Conservation (phyloP, 164 flowering plant species). For the Echeveria elegans region DNA sequence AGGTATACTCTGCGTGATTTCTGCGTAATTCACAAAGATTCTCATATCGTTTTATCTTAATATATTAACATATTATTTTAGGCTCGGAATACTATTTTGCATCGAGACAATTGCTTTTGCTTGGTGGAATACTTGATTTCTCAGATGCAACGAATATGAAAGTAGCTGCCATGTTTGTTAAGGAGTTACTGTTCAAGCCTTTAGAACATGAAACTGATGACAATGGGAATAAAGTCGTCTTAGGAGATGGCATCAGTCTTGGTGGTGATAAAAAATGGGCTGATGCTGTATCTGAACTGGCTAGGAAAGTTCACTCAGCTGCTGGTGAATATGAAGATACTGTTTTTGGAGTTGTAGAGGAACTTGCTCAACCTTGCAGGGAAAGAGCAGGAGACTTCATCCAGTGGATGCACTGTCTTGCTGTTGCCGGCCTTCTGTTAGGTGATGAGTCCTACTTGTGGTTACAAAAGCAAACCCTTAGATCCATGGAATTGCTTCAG, state of each 20-base stretch:
- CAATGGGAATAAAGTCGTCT: slow-evolving; percentile 52
- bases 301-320: slow-evolving; percentile 71
- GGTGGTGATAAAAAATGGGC: slow-evolving; percentile 97
- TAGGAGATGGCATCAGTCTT: slow-evolving; percentile 91
- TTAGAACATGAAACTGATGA: slow-evolving; percentile 78
- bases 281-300: slow-evolving; percentile 60
- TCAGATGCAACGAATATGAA: slow-evolving; percentile 82
- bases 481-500: slow-evolving; percentile 57
- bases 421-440: slow-evolving; percentile 65
- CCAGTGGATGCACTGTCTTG: slow-evolving; percentile 96
- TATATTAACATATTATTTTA: slow-evolving; percentile 25
- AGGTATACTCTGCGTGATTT: slow-evolving; percentile 17
- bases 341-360: slow-evolving; percentile 45
- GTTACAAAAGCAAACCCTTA: slow-evolving; percentile 45
- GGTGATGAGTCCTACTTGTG: slow-evolving; percentile 49
- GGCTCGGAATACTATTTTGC: slow-evolving; percentile 71
- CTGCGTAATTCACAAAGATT: neutral
- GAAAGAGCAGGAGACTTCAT: slow-evolving; percentile 83
- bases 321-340: slow-evolving; percentile 85
- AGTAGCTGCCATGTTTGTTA: slow-evolving; percentile 57
- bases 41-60: neutral
- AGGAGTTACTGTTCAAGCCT: slow-evolving; percentile 58
- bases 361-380: slow-evolving; percentile 88
- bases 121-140: slow-evolving; percentile 85
- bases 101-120: slow-evolving; percentile 77